Evolutionary conservation across 1,284 basidiomycete genomes (phyloP).

Genomic region (Puccinia hordei): DNA sequence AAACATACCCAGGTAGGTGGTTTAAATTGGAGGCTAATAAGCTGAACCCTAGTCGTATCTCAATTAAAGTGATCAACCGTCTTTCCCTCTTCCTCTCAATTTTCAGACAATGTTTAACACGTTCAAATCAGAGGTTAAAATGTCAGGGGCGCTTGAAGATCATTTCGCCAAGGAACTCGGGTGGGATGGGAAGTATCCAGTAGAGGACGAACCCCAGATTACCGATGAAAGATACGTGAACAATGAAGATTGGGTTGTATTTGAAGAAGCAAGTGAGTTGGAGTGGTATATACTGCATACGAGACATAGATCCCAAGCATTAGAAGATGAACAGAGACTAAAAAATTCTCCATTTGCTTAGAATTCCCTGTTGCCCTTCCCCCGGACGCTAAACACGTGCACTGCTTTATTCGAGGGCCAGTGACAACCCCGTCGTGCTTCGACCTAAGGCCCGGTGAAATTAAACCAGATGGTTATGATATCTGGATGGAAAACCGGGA

Average conservation of each 20-base stretch:
- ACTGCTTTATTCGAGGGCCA: neutral
- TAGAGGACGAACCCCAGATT: neutral
- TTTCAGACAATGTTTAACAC: neutral
- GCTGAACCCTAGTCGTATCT: too few species aligned
- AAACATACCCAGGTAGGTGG: neutral
- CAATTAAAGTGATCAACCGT: neutral
- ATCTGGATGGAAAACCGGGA: neutral
- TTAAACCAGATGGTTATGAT: neutral
- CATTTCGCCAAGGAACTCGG: neutral
- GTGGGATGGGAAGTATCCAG: neutral
- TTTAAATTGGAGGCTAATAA: neutral
- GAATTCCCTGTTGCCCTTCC: neutral
- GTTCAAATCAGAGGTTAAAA: neutral
- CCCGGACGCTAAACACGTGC: neutral
- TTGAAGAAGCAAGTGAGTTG: neutral
- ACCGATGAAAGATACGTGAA: neutral
- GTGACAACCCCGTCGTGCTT: neutral
- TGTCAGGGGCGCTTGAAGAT: neutral
- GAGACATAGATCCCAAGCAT: neutral
- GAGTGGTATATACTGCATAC: too few species aligned
- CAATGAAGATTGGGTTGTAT: neutral
- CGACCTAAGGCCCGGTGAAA: neutral
- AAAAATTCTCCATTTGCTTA: neutral
- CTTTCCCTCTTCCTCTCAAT: neutral
- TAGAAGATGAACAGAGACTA: too few species aligned